Evolutionary conservation across 345 rosid genomes (phyloP), one percentile per base, ranked within the genome.

Genomic region (Tarenaya hassleriana): DNA sequence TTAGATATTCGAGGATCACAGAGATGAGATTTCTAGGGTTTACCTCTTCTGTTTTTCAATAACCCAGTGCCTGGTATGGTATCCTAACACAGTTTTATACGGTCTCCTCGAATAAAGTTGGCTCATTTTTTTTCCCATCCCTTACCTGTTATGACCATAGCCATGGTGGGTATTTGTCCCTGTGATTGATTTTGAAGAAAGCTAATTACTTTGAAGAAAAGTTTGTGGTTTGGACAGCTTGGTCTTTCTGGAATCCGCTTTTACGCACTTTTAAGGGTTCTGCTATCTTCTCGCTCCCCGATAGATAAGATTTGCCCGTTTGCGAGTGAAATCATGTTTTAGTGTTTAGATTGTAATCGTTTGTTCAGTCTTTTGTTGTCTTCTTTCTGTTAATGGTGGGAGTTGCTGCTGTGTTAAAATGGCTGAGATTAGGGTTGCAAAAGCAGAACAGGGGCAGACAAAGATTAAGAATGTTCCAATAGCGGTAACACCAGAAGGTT

Each of bases 401-500:
- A 49, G n/a, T n/a, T n/a, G n/a, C n/a, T n/a, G n/a, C n/a, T n/a
- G n/a, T n/a, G n/a, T n/a, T n/a, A 60, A 50, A 54, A 92, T 92
- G 98, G 92, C 92, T 60, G 96, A 87, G 71, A 83, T 79, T 78
- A 81, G 83, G 69, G 68, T 79, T 50, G 34, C 80, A 18, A 86
- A 68, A 56, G 75, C 79, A 62, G 95, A 84, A 39, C 85, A 82
- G 68, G 86, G 89, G 33, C 95, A 81, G 58, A 74, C 89, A 70
- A 92, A 81, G 78, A 79, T 92, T 45, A 75, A 76, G 67, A 87
- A 71, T 69, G 96, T 84, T 52, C 98, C 98, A 8, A 84, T 87
- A 73, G 98, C 96, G 39, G 94, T 88, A 50, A 92, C 95, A 12
- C 96, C 96, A 35, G 95, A 92, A 74, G 98, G 96, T 38, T 91